These are phyloP conservation scores for Botrytis elliptica DNA, from an alignment of 2,329 filamentous ascomycete species.

Conservation along the genomic window DNA sequence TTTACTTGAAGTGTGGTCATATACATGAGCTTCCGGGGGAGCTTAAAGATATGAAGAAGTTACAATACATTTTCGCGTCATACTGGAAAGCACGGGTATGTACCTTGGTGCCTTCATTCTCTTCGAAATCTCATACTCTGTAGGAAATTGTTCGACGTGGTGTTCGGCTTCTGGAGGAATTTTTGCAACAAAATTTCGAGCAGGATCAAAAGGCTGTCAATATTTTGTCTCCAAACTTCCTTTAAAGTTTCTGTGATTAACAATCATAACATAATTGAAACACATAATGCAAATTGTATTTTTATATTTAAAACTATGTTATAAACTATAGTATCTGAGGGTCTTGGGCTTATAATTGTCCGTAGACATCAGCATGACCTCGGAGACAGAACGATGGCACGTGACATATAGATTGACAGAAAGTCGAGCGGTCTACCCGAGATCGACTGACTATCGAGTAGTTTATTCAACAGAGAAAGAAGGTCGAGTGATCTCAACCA, in stretches of 20 bases:
- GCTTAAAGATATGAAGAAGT: neutral
- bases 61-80: neutral
- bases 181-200: neutral
- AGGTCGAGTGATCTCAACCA: neutral
- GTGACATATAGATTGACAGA: neutral
- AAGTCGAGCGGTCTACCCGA: too few relatives aligned
- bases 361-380: neutral
- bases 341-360: neutral
- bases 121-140: neutral
- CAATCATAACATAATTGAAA: neutral
- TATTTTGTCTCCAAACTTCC: neutral
- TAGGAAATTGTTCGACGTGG: neutral
- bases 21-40: neutral
- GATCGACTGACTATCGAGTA: too few relatives aligned
- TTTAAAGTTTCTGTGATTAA: neutral
- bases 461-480: too few relatives aligned
- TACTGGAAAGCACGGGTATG: neutral
- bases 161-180: neutral
- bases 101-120: neutral
- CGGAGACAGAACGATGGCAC: neutral
- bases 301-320: neutral
- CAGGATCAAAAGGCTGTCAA: neutral
- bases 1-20: neutral
- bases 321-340: neutral
- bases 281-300: neutral